Percentiles rank a stretch among this genome's conserved stretches.
Conservation (phyloP, 495 filamentous ascomycete genomes). For the Cercophora scortea region DNA sequence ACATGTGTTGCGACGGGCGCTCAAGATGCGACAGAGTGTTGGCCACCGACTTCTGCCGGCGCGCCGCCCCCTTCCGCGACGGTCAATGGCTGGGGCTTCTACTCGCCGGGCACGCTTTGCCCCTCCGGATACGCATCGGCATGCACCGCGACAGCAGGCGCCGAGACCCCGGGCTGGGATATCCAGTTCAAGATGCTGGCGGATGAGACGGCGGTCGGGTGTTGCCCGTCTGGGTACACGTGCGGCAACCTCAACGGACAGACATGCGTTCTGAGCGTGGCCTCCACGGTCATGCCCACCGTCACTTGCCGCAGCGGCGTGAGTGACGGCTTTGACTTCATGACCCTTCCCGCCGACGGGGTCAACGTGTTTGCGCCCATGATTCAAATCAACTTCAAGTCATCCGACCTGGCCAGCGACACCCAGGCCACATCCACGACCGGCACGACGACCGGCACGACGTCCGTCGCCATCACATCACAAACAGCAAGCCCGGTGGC, state of each 20-base stretch:
- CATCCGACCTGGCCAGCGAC: slow-evolving; percentile 6
- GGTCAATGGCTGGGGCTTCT: slow-evolving; percentile 23
- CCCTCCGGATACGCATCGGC: slow-evolving; percentile 21
- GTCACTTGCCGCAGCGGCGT: slow-evolving; percentile 7
- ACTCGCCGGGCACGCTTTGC: slow-evolving; percentile 24
- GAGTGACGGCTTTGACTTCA: slow-evolving; percentile 4
- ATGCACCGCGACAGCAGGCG: slow-evolving; percentile 11
- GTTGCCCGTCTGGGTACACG: slow-evolving; percentile 20
- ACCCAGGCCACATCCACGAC: neutral
- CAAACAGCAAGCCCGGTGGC: neutral
- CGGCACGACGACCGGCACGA: neutral
- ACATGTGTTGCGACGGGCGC: neutral
- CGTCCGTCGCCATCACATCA: neutral
- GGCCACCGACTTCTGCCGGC: slow-evolving; percentile 17
- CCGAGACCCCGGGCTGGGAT: slow-evolving; percentile 6
- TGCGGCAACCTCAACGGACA: slow-evolving; percentile 18
- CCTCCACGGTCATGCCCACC: slow-evolving; percentile 8
- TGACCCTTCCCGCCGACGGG: slow-evolving; percentile 6
- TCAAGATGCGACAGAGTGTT: slow-evolving; percentile 18
- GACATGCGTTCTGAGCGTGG: slow-evolving; percentile 15
- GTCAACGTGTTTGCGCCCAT: slow-evolving; percentile 21
- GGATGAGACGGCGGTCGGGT: slow-evolving; percentile 24
- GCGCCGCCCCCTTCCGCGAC: neutral
- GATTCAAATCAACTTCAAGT: slow-evolving; percentile 21
- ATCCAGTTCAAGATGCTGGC: slow-evolving; percentile 16